Percentiles rank a stretch among this genome's conserved stretches.
These are phyloP conservation scores for Magnolia kwangsiensis DNA, from an alignment of 164 flowering plant species.

Conservation along the genomic window DNA sequence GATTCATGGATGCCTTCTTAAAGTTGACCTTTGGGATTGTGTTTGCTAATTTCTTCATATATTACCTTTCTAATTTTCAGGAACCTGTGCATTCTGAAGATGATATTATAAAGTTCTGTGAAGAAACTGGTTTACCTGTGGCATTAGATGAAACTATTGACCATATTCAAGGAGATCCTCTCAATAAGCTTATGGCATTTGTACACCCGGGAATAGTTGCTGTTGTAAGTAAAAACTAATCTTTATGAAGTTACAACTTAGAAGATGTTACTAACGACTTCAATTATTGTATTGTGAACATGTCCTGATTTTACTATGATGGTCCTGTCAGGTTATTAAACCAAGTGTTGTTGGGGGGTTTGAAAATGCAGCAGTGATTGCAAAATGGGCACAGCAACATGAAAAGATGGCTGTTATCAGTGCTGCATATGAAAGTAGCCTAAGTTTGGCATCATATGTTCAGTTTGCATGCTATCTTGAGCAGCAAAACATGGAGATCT, in stretches of 20 bases:
- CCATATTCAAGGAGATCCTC: constrained; percentile 43
- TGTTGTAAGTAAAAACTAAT: constrained; percentile 50
- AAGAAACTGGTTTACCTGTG: constrained; percentile 81
- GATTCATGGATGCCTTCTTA: too few relatives aligned
- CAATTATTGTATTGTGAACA: not conserved
- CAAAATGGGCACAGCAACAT: constrained; percentile 79
- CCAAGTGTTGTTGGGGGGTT: constrained; percentile 94
- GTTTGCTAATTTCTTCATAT: not conserved
- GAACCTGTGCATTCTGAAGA: constrained; percentile 77
- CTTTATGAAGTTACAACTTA: not conserved
- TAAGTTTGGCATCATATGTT: constrained; percentile 68
- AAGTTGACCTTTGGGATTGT: not conserved
- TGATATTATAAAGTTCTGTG: constrained; percentile 77
- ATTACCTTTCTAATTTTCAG: constrained; percentile 32
- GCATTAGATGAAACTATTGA: constrained; percentile 92
- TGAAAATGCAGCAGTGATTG: constrained; percentile 74
- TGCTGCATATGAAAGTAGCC: constrained; percentile 80
- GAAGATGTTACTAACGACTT: not conserved
- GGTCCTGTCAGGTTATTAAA: constrained; percentile 67
- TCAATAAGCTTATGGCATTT: constrained; percentile 53
- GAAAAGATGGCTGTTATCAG: constrained; percentile 86
- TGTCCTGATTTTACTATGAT: constrained; percentile 8
- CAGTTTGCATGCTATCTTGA: constrained; percentile 69
- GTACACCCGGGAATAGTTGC: constrained; percentile 75
- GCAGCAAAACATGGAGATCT: constrained; percentile 39